phyloP scores from a whole-genome alignment of 306 rosid species.

The Dryas octopetala region DNA sequence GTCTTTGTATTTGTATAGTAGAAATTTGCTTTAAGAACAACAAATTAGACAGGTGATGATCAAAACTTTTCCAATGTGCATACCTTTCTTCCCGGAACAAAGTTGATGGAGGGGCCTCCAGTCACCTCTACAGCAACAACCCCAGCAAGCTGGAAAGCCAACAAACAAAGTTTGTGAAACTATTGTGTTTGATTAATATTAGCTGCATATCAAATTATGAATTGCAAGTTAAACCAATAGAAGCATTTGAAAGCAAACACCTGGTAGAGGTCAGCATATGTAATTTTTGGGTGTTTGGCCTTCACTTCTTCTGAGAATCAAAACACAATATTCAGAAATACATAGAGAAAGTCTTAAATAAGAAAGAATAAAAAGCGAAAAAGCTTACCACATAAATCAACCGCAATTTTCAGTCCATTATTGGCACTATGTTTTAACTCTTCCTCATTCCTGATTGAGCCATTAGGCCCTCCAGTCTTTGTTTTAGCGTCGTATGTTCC shows the following conservation, averaged over 20 bases:
- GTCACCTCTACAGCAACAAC: conserved; percentile 86
- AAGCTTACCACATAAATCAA: conserved; percentile 64
- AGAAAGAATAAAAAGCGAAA: neutral
- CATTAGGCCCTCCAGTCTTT: conserved; percentile 79
- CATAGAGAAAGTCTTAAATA: neutral
- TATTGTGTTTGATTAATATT: neutral
- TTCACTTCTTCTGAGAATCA: conserved; percentile 63
- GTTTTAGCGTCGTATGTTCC: conserved; percentile 67
- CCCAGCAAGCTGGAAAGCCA: conserved; percentile 76
- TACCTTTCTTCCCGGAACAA: conserved; percentile 86
- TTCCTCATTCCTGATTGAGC: conserved; percentile 57
- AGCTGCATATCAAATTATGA: neutral
- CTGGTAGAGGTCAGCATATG: conserved; percentile 87
- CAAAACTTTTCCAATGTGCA: neutral
- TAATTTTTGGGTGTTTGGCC: conserved; percentile 55
- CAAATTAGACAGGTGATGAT: neutral
- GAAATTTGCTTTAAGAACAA: neutral
- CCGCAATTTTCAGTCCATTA: conserved; percentile 60
- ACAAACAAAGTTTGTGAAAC: neutral
- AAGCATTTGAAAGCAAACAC: conserved; percentile 32
- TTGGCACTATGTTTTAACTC: conserved; percentile 65
- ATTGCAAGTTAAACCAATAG: neutral
- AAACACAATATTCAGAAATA: conserved; percentile 17
- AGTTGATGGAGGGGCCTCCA: conserved; percentile 80
- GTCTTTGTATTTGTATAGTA: too few species aligned